Base-by-base conservation (phyloP, 1,284 basidiomycete genomes). In the Melampsora abietis-canadensis region DNA sequence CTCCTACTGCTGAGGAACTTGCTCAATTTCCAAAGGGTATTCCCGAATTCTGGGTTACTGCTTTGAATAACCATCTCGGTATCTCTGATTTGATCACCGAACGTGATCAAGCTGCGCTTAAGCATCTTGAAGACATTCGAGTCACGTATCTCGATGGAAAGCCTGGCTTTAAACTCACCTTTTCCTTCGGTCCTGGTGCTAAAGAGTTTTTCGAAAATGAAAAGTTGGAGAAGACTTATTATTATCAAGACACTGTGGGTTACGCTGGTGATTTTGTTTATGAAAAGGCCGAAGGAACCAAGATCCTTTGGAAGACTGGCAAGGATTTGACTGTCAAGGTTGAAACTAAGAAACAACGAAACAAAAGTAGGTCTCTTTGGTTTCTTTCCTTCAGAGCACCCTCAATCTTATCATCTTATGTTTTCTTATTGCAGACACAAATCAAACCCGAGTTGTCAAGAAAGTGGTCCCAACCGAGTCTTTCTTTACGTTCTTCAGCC, bases 251-350 rank as follows among this genome's bases (percentile, higher is more conserved):
- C 27, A 64, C 61, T 61, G 72, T 75, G 27, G 72, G 72, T 27
- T 75, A 75, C 44, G 64, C 51, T 27, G 72, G 72, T 24, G 72
- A 75, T 59, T 75, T 75, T 67, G 65, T 75, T 48, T 75, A 75
- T 65, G 72, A 75, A 24, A 75, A 66, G 34, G 72, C 72, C 17
- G 72, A 75, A 62, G 65, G 72, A n/a, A 75, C 72, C 30, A 60
- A 62, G 57, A 67, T 75, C 24, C 51, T 66, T 10, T 75, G 72
- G 72, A 75, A 75, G 46, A 64, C 65, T 48, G 72, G 72, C 8
- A 75, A 75, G 57, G 72, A 75, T 51, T 75, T 75, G 46, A 75
- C 72, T 4, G 64, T 67, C 8, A 75, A 75, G 60, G 59, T 75
- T n/a, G 72, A 67, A 44, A 75, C 64, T 19, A 75, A 75, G 40